Base-by-base conservation (phyloP, 108 stramenopile species). In the Pseudonitzschia pungens region DNA sequence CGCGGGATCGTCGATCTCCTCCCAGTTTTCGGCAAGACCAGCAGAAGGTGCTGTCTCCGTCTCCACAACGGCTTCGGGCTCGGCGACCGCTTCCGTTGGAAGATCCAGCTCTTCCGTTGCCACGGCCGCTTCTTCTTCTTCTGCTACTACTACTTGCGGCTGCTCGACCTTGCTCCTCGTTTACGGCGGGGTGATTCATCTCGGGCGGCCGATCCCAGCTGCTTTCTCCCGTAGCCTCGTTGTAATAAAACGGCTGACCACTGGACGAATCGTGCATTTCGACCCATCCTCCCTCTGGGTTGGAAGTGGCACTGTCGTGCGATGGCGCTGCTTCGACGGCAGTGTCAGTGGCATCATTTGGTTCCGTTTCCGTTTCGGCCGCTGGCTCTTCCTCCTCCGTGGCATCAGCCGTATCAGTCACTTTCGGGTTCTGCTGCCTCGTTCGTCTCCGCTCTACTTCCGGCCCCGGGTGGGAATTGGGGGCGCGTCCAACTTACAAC, bases 171-270 rank as follows among this genome's bases (percentile, higher is more conserved):
- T 58, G 57, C 15, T 58, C 57, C 27, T 58, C 57, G 29, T 15
- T 58, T 15, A 27, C 65, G 24, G 18, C 10, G 6, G 21, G 59
- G 36, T 59, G 57, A n/a, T 71, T 18, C 71, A 21, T 58, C 57
- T 31, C n/a, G 9, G 29, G n/a, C 27, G 82, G 82, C 28, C 45
- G 70, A 20, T 81, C 77, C 80, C 80, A 80, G 12, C 69, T 43
- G 18, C 71, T 77, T 44, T 71, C 71, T 9, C 63, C 56, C 12
- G 72, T 68, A 11, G 50, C 42, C 10, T 80, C 69, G 26, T 88
- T 87, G 79, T 71, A 87, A 58, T 80, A 92, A 70, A 89, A 92
- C 4, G 64, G 36, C 29, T 55, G 68, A 12, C 89, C 89, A 69
- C 70, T 69, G 28, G 62, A 56, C 24, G 71, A 77, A 77, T 92